A percentile compares a stretch with the other conserved stretches of the same genome.
These are phyloP conservation scores for Aspergillus thermomutatus DNA, from an alignment of 2,329 filamentous ascomycete species.

Conservation along the genomic window DNA sequence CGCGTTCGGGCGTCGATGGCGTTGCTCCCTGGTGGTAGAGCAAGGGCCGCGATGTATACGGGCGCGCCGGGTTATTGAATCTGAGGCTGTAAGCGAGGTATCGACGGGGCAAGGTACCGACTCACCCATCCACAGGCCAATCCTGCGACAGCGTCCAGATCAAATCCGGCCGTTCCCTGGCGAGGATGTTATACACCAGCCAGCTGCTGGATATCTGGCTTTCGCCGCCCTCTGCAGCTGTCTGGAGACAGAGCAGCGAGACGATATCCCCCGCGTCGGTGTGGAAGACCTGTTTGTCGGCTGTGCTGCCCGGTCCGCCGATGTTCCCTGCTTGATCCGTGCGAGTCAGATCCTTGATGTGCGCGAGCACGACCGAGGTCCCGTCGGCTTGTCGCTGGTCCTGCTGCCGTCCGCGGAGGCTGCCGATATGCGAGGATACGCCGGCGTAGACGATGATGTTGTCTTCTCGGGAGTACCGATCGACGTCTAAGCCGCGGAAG, in stretches of 20 bases:
- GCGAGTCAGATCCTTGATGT: conserved; percentile 60
- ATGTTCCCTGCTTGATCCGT: conserved; percentile 30
- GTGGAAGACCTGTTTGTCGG: conserved; percentile 50
- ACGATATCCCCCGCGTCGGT: conserved; percentile 56
- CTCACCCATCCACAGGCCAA: conserved; percentile 49
- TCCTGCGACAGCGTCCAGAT: conserved; percentile 49
- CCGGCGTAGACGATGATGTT: conserved; percentile 45
- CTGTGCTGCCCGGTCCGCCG: conserved; percentile 43
- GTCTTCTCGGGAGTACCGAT: conserved; percentile 33
- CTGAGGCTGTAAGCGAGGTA: conserved; percentile 29
- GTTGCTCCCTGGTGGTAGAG: conserved; percentile 53
- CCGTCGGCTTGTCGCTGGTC: conserved; percentile 24
- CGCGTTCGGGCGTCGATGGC: conserved; percentile 46
- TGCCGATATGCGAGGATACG: conserved; percentile 42
- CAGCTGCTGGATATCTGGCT: conserved; percentile 53
- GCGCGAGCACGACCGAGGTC: conserved; percentile 52
- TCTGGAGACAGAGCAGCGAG: conserved; percentile 46
- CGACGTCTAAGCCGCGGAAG: conserved; percentile 40
- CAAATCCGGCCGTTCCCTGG: conserved; percentile 50
- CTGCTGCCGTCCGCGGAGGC: conserved; percentile 42
- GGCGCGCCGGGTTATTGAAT: conserved; percentile 49
- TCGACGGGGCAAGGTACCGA: conserved; percentile 4
- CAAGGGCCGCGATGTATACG: conserved; percentile 41
- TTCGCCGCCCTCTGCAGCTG: conserved; percentile 49
- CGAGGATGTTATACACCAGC: conserved; percentile 55